Evolutionary conservation across 176 grass and related monocot genomes (phyloP), one percentile per base, ranked within the genome.

Genomic region (Oryza meridionalis): DNA sequence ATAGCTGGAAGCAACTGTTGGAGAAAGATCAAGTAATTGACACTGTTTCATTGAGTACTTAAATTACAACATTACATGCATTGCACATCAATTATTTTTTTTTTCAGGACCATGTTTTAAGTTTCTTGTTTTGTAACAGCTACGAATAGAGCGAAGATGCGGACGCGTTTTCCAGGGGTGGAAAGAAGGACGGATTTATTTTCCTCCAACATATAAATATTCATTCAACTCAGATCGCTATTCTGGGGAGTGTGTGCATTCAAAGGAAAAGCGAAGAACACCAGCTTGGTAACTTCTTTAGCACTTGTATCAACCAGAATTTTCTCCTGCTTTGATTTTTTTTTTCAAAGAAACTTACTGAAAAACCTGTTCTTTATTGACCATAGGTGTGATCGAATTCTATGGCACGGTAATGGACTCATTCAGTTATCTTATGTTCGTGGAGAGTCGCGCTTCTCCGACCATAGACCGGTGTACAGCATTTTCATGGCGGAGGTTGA

Each of bases 171-270:
- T 98, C 81, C 85, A 84, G 63, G 96, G 93, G 35, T 98, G 96
- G 96, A 95, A 92, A 86, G 96, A 98, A 95, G 96, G 96, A 81
- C 90, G 85, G 9, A 93, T 98, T 80, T 98, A 95, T 86, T 98
- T 98, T 89, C 96, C 93, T 69, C 96, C 96, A 44, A 98, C 96
- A 75, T 98, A 98, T 59, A 98, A 98, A 85, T 98, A 95, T 63
- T 98, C 96, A 69, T 95, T 93, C 70, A 98, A 98, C 82, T 98
- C 96, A 42, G 96, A 98, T 71, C 93, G 81, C 21, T 98, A 95
- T 78, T 84, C 96, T 67, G 96, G 94, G 17, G 91, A 93, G 26
- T 84, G 90, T 49, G 82, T 92, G 72, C 84, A 78, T 73, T 75
- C 89, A 11, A 98, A 98, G 82, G 96, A 95, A 82, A 98, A 98